A percentile compares a stretch with the other conserved stretches of the same genome.
Conservation (phyloP, 345 rosid species). For the Citrus sinensis region DVS_A1.0 CM039167.1:3238501-3239000, state of each 20-base stretch:
- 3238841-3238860: conserved; percentile 19
- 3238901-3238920: background rate
- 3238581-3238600: conserved; percentile 98
- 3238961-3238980: background rate
- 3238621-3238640: conserved; percentile 79
- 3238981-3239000: background rate
- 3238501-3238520: conserved; percentile 93
- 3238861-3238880: conserved; percentile 1
- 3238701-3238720: background rate
- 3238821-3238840: conserved; percentile 19
- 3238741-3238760: background rate
- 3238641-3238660: conserved; percentile 52
- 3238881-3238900: background rate
- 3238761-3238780: background rate
- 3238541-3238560: conserved; percentile 91
- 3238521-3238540: conserved; percentile 96
- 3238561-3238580: conserved; percentile 87
- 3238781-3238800: background rate
- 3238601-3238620: conserved; percentile 82
- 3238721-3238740: background rate
- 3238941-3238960: background rate
- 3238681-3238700: background rate
- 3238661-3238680: background rate
- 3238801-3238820: conserved; percentile 1
- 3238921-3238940: background rate